phyloP scores from a whole-genome alignment of 768 basidiomycete genomes.

The Holtermannia corniformis region DNA sequence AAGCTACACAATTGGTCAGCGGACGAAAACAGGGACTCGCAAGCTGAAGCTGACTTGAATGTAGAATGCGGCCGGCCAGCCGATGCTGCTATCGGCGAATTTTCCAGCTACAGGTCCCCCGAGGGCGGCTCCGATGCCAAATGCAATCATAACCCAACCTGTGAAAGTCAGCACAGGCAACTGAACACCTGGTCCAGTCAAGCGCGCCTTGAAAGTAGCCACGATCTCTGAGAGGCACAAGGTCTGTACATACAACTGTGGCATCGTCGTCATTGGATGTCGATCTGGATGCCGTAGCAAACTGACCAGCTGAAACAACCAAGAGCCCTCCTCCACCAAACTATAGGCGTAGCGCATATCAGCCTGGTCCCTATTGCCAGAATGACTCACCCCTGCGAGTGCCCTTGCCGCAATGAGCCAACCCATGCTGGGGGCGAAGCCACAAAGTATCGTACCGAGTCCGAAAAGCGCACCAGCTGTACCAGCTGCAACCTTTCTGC shows the following conservation, averaged over 20 bases:
- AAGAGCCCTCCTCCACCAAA: constrained; percentile 38
- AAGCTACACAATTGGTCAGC: too few species aligned
- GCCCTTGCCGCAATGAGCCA: constrained; percentile 26
- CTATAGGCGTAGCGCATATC: constrained; percentile 3
- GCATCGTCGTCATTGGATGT: too few species aligned
- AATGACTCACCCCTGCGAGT: constrained; percentile 25
- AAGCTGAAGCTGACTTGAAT: constrained; percentile 31
- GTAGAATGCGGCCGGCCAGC: constrained; percentile 37
- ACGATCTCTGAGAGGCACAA: constrained; percentile 35
- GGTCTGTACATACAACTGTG: constrained; percentile 39
- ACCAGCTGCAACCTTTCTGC: constrained; percentile 34
- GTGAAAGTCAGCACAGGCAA: background rate
- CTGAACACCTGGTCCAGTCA: background rate
- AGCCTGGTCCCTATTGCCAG: background rate
- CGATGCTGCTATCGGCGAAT: constrained; percentile 30
- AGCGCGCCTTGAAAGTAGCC: constrained; percentile 37
- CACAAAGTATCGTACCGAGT: constrained; percentile 25
- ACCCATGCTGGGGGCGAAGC: constrained; percentile 21
- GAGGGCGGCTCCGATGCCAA: constrained; percentile 35
- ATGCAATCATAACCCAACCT: constrained; percentile 40
- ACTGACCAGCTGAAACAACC: constrained; percentile 33
- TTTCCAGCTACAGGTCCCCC: constrained; percentile 37
- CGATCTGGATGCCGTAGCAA: too few species aligned
- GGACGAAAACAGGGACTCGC: too few species aligned
- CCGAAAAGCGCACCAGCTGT: constrained; percentile 34